A percentile compares a stretch with the other conserved stretches of the same genome.
These are phyloP conservation scores for Eucalyptus pauciflora DNA, from an alignment of 345 rosid species.

Conservation along the genomic window DNA sequence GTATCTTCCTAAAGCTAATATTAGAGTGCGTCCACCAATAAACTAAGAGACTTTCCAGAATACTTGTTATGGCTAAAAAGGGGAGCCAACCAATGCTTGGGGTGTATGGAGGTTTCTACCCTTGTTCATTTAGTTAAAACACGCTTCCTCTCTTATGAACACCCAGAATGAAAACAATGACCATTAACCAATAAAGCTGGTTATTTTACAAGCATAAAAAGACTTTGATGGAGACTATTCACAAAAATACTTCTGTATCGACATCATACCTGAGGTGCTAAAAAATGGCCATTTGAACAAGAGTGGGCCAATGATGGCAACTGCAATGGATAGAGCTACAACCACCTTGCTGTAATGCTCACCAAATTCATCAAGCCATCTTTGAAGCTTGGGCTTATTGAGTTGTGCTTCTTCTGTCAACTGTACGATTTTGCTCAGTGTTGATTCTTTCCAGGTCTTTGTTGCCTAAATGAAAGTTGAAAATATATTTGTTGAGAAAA, in stretches of 20 bases:
- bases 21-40: not conserved
- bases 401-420: slow-evolving; percentile 91
- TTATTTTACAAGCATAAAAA: not conserved
- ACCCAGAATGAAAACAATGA: not conserved
- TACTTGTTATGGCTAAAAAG: not conserved
- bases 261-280: slow-evolving; percentile 60
- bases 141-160: not conserved
- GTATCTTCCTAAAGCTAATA: not conserved
- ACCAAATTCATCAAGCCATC: slow-evolving; percentile 98
- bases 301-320: slow-evolving; percentile 78
- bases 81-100: not conserved
- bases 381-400: slow-evolving; percentile 86
- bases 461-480: slow-evolving; percentile 37
- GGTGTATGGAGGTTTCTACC: not conserved
- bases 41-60: not conserved
- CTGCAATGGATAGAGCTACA: slow-evolving; percentile 60
- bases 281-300: slow-evolving; percentile 94
- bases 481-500: not conserved
- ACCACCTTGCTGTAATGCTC: slow-evolving; percentile 90
- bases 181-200: not conserved
- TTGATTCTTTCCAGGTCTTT: slow-evolving; percentile 88
- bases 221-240: not conserved
- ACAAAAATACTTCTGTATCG: not conserved
- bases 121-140: not conserved
- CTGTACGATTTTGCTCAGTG: slow-evolving; percentile 80